Evolutionary conservation across 805 yeast species (phyloP), one percentile per base, ranked within the genome.

Genomic region (Sporopachydermia lactativora): DNA sequence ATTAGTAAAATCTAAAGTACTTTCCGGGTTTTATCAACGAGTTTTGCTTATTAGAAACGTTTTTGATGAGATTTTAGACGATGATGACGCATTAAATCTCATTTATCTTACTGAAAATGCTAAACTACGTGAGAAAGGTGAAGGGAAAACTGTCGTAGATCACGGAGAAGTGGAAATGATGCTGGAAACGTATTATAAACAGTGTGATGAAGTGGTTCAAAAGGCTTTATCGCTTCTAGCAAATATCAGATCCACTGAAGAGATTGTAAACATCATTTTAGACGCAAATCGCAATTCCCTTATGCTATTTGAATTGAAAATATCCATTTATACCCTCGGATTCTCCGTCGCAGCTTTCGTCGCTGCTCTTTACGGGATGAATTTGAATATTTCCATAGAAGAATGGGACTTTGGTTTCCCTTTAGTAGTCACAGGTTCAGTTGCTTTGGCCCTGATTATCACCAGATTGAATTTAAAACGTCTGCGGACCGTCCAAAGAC

Each of bases 331-430:
- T 46, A 84, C 96, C 0, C 58, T 88, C 28, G 94, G 95, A 0
- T 72, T 83, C 52, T 81, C 95, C 0, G 80, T 83, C 16, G 95
- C 94, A 1, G 80, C 95, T 1, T 61, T 83, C 15, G 50, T 84
- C 1, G 95, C 96, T 2, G 94, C 94, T 4, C 77, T 86, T 49
- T 88, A 83, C 52, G 95, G 95, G 24, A 82, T 82, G 94, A 82
- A 82, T 52, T 61, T 82, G 50, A 78, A 78, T 46, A 82, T 82
- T 50, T 81, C 76, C 51, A 73, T 81, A 3, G 94, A 82, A 54
- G 83, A 79, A 3, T 72, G 81, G 1, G 51, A 62, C 28, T 52
- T 59, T 35, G 92, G 92, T 0, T 82, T 82, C 57, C 74, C 69
- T 0, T 61, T 66, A 1, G 77, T 81, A 3, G 65, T 79, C 2